phyloP scores from a whole-genome alignment of 495 filamentous ascomycete species.

The Paragyromitra xinjiangensis region DNA sequence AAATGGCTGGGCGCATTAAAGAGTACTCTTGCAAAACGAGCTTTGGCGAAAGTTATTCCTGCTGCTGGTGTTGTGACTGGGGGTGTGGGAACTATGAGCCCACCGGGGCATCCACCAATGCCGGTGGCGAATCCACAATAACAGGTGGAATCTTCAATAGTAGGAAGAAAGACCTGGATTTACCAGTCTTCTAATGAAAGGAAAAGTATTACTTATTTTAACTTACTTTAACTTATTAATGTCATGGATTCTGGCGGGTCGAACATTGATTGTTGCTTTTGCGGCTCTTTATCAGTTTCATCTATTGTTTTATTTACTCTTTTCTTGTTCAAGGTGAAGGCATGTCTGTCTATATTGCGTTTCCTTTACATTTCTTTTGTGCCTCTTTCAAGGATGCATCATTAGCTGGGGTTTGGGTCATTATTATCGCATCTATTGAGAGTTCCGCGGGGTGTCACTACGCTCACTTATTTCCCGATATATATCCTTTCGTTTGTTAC shows the following conservation, averaged over 20 bases:
- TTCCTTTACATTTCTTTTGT: slow-evolving; percentile 31
- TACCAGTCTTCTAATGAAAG: slow-evolving; percentile 30
- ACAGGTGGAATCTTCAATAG: slow-evolving; percentile 14
- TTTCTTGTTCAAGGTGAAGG: slow-evolving; percentile 1
- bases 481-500: slow-evolving; percentile 29
- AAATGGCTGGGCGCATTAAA: slow-evolving; percentile 90
- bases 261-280: slow-evolving; percentile 37
- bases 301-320: slow-evolving; percentile 28
- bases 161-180: background rate
- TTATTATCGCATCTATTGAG: slow-evolving; percentile 10
- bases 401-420: slow-evolving; percentile 38
- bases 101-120: slow-evolving; percentile 22
- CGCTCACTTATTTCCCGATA: slow-evolving; percentile 29
- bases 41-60: slow-evolving; percentile 31
- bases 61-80: background rate
- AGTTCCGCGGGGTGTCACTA: slow-evolving; percentile 9
- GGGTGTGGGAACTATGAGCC: background rate
- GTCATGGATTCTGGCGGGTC: slow-evolving; percentile 31
- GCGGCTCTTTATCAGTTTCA: slow-evolving; percentile 22
- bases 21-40: slow-evolving; percentile 76
- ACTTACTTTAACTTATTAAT: slow-evolving; percentile 43
- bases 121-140: slow-evolving; percentile 14
- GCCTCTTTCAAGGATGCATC: slow-evolving; percentile 21
- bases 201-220: slow-evolving; percentile 34
- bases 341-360: slow-evolving; percentile 35